A percentile compares a stretch with the other conserved stretches of the same genome.
Conservation (phyloP, 148 eudicot species). For the Cornus controversa region DNA sequence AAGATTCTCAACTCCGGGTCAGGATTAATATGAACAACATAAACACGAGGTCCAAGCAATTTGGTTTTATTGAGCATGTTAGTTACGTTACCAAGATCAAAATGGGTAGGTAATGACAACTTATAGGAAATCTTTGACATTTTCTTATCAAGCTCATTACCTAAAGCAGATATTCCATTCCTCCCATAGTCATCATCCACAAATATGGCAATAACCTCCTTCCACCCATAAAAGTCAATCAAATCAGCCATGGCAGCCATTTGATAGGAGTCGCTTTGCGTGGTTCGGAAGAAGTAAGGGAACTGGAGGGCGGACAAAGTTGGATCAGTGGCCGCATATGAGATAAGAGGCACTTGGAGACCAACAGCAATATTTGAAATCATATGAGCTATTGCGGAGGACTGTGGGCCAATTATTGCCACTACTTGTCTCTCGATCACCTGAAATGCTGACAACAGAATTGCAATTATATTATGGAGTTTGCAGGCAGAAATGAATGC, state of each 20-base stretch:
- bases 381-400: too few species aligned
- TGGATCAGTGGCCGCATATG: conserved; percentile 53
- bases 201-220: conserved; percentile 46
- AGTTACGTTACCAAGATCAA: conserved; percentile 12
- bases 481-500: too few species aligned
- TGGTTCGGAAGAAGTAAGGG: conserved; percentile 34
- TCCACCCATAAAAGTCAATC: conserved; percentile 42
- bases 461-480: not conserved
- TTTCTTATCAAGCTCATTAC: too few species aligned
- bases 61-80: conserved; percentile 25
- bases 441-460: conserved; percentile 33
- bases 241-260: conserved; percentile 55
- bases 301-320: conserved; percentile 51
- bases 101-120: conserved; percentile 13
- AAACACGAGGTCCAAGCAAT: conserved; percentile 37
- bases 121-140: too few species aligned
- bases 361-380: conserved; percentile 20
- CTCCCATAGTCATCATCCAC: conserved; percentile 57
- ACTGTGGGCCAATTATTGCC: not conserved
- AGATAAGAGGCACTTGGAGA: conserved; percentile 49
- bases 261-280: conserved; percentile 34
- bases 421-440: conserved; percentile 35
- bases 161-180: conserved; percentile 42
- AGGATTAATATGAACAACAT: conserved; percentile 39
- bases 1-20: conserved; percentile 30